Evolutionary conservation across 1,284 basidiomycete genomes (phyloP).

Genomic region (Rhodotorula sp.): DNA sequence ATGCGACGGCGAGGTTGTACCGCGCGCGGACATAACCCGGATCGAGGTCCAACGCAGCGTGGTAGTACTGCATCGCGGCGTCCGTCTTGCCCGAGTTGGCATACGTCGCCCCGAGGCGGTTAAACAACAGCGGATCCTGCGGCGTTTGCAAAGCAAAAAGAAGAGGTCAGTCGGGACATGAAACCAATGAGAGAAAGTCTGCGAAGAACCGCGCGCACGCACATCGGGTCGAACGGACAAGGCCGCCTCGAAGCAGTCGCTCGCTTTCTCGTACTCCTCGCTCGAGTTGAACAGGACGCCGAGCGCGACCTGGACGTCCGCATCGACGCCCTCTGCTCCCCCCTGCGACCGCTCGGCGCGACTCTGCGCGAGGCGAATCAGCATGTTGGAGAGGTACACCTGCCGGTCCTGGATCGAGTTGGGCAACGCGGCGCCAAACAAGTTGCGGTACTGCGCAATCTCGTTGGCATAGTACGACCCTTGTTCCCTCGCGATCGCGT

Average conservation of each 20-base stretch:
- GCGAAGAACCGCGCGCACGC: slow-evolving; percentile 1
- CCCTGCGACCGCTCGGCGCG: slow-evolving; percentile 32
- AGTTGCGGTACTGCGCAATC: slow-evolving; percentile 53
- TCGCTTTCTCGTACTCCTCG: slow-evolving; percentile 89
- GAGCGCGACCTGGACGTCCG: slow-evolving; percentile 92
- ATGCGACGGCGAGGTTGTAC: slow-evolving; percentile 88
- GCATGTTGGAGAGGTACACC: slow-evolving; percentile 45
- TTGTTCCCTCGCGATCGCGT: slow-evolving; percentile 2
- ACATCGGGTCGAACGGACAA: slow-evolving; percentile 83
- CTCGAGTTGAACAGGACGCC: slow-evolving; percentile 90
- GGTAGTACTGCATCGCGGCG: slow-evolving; percentile 86
- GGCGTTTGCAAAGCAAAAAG: neutral
- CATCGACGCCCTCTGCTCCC: slow-evolving; percentile 59
- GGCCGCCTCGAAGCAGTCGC: slow-evolving; percentile 91
- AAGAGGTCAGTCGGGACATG: neutral
- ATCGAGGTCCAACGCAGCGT: slow-evolving; percentile 82
- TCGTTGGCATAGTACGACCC: slow-evolving; percentile 60
- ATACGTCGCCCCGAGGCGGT: slow-evolving; percentile 92
- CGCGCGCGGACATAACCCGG: slow-evolving; percentile 91
- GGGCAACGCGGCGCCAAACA: slow-evolving; percentile 30
- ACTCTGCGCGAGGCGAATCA: slow-evolving; percentile 51
- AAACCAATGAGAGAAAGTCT: neutral
- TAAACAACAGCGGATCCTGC: slow-evolving; percentile 93
- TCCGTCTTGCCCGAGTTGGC: slow-evolving; percentile 79
- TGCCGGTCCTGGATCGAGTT: slow-evolving; percentile 39